Evolutionary conservation across 1,284 basidiomycete genomes (phyloP), one percentile per base, ranked within the genome.

Genomic region (Lignosus rhinocerotis): DNA sequence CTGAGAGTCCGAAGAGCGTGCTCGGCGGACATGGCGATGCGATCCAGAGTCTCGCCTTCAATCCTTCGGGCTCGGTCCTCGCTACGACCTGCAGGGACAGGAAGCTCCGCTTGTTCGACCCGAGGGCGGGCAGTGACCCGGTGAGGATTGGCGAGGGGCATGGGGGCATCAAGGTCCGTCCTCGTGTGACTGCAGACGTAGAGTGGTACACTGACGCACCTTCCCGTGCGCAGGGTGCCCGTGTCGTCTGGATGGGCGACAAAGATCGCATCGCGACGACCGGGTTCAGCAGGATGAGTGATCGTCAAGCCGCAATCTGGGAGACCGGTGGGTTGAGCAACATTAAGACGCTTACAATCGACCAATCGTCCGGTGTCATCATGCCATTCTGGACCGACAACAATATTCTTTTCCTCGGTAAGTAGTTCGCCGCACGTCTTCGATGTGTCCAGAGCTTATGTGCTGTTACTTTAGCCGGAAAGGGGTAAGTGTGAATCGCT

Each of bases 341-440:
- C 70, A 67, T 94, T 65, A 94, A 94, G 77, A 93, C 85, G 58
- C 78, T 86, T 55, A 82, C 80, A 21, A 80, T 96, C 61, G 95
- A 97, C 75, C 93, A 94, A 72, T 91, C 89, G 55, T 86, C 93
- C 25, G 96, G 96, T 50, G 93, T 98, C 41, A 75, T 97, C 53
- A 98, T 98, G 94, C 96, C 96, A 0, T 98, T 96, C 86, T 99
- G 93, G 87, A 88, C 86, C 48, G 95, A 98, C 66, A 97, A 96
- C 75, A 90, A 93, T 62, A 88, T 98, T 57, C 79, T 98, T 59
- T 98, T 98, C 85, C 83, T 98, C 60, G 94, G 87, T 87, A 60
- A 36, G 80, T 74, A 8, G 51, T 21, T 31, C 48, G 44, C 46
- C 42, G 11, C 36, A 21, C 6, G 4, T 38, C 14, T 14, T 9